Evolutionary conservation across 1,284 basidiomycete species (phyloP), one percentile per base, ranked within the genome.

Genomic region (Tetrapyrgos nigripes): DNA sequence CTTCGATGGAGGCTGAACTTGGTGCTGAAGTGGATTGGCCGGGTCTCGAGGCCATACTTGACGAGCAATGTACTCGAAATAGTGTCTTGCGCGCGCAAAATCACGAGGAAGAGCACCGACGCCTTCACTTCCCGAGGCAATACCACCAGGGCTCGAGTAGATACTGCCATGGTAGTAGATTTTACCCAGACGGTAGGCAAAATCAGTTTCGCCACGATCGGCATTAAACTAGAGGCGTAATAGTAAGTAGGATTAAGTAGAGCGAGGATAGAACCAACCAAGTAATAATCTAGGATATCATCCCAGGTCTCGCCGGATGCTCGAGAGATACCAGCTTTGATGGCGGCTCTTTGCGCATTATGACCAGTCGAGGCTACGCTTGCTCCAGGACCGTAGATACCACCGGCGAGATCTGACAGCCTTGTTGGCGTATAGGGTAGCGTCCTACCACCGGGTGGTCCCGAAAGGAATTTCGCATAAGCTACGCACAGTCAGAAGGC

Each of bases 131-230:
- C 70, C 94, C 1, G 93, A 93, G 0, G 84, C 85, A 31, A 92
- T 86, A 3, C 94, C 94, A 9, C 91, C 91, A 6, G 80, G 73
- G 6, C 83, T 77, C 4, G 83, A 79, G 68, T 96, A 96, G 31
- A 96, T 89, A 53, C 89, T 94, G 10, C 96, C 96, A 69, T 94
- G 91, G 70, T 98, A 98, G 77, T 91, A 96, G n/a, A 97, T 91
- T 72, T 93, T 89, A 14, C 94, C 96, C 2, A 98, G 84, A 23
- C 92, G 87, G 71, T 91, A 93, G 1, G 94, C 92, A 70, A 93
- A 96, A 63, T 90, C 85, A 50, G 86, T 85, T 67, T 95, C 93
- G 17, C 92, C 92, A 17, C 94, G 86, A 66, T 97, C 94, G 13
- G 96, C 93, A 58, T 96, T 96, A 75, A 96, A 98, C 91, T 94